Evolutionary conservation across 768 basidiomycete species (phyloP), one percentile per base, ranked within the genome.

Genomic region (Boletus pseudo-olivaceus): DNA sequence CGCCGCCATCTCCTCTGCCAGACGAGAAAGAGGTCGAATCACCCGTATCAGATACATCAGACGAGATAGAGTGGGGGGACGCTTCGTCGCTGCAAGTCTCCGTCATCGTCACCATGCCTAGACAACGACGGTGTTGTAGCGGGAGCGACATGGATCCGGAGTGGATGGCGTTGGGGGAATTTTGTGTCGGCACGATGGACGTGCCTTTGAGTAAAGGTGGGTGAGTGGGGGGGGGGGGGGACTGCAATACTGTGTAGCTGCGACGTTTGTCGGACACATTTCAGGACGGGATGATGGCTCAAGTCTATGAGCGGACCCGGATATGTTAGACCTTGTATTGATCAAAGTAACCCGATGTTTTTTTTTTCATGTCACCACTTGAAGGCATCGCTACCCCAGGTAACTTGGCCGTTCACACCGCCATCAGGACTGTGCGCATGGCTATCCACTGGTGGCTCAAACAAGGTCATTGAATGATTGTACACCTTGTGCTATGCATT

Each of bases 31-130:
- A 46, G 30, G 47, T 23, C 11, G 17, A 15, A 9, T 38, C 20
- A 9, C 26, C 30, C 3, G 32, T 15, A 17, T 27, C 51, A 19
- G 8, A 5, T 15, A 0, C 26, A 9, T 40, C 26, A 29, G 40
- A 43, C 29, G 59, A 44, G 26, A n/a, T 45, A 1, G 38, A 17
- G 4, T 53, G 54, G 60, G 49, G 29, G 2, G 58, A 65, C 33
- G 53, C 49, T 7, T 40, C 59, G 41, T 65, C 53, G 14, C 12
- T 78, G 33, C 73, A 73, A 47, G 67, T 80, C 14, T 71, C 74
- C 4, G 72, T 79, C 17, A 58, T 73, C 14, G 69, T 80, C 43
- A 62, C 71, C 8, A 76, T 81, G 75, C 76, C 80, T 14, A 65
- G 58, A 7, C 62, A 59, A 50, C 34, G 37, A 30, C 27, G 29